A percentile compares a stretch with the other conserved stretches of the same genome.
Conservation (phyloP, 805 yeast genomes). For the Sugiyamaella floridensis region DNA sequence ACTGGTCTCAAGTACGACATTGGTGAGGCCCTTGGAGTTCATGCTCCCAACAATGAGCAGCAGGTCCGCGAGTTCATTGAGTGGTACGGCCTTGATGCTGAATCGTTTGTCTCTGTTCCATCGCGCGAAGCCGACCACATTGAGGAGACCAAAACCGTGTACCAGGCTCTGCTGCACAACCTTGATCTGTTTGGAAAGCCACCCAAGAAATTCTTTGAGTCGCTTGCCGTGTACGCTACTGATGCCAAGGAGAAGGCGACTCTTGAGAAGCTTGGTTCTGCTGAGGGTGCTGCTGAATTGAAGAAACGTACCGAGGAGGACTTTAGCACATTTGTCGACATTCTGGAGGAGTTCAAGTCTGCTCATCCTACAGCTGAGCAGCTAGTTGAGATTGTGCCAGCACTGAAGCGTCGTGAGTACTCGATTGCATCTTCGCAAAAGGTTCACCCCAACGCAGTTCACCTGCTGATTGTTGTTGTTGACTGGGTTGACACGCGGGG, state of each 20-base stretch:
- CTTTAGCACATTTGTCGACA: constrained; percentile 72
- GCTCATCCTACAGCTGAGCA: constrained; percentile 73
- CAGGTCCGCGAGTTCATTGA: constrained; percentile 63
- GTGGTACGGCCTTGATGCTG: constrained; percentile 64
- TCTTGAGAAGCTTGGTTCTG: constrained; percentile 57
- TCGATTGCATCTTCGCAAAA: constrained; percentile 96
- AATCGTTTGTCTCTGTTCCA: constrained; percentile 63
- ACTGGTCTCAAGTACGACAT: constrained; percentile 87
- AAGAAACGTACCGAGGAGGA: constrained; percentile 82
- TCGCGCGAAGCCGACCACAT: constrained; percentile 41
- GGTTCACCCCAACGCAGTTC: constrained; percentile 85
- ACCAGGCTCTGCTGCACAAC: constrained; percentile 73
- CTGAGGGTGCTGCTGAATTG: constrained; percentile 79
- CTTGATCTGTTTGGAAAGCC: constrained; percentile 92
- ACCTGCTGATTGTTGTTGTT: constrained; percentile 86
- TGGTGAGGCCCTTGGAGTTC: constrained; percentile 95
- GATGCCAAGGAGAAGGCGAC: constrained; percentile 59
- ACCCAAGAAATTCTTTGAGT: constrained; percentile 87
- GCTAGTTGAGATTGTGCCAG: constrained; percentile 66
- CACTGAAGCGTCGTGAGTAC: constrained; percentile 93
- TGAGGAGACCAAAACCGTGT: constrained; percentile 69
- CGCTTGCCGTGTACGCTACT: constrained; percentile 64
- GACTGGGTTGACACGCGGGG: constrained; percentile 90
- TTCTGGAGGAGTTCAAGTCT: constrained; percentile 68
- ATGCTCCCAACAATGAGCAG: constrained; percentile 70